Evolutionary conservation across 2,329 filamentous ascomycete species (phyloP).

Genomic region (Phoma sp.): DNA sequence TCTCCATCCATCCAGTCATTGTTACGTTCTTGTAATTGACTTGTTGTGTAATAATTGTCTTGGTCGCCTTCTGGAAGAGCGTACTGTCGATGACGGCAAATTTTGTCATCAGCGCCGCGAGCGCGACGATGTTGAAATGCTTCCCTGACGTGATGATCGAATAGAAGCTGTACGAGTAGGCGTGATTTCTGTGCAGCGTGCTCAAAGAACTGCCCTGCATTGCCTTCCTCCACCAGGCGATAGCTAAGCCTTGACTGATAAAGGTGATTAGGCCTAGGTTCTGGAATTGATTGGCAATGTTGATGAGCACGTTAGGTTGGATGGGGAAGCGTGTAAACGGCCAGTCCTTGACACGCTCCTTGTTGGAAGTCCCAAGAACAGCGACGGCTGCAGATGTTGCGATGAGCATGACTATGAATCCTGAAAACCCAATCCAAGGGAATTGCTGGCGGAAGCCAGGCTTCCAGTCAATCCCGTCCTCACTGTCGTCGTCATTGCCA

Average conservation of each 20-base stretch:
- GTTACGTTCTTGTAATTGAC: constrained; percentile 24
- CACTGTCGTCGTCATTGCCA: constrained; percentile 2
- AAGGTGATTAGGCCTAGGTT: constrained; percentile 31
- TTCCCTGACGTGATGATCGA: constrained; percentile 27
- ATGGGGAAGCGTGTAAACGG: constrained; percentile 23
- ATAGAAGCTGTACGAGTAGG: constrained; percentile 34
- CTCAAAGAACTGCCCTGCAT: constrained; percentile 27
- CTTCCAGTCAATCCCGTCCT: constrained; percentile 32
- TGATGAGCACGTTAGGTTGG: constrained; percentile 35
- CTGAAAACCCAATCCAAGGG: constrained; percentile 30
- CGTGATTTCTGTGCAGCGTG: constrained; percentile 29
- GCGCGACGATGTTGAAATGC: constrained; percentile 33
- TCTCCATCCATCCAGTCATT: constrained; percentile 29
- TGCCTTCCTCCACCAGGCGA: constrained; percentile 36
- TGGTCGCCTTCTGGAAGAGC: constrained; percentile 31
- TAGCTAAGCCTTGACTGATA: constrained; percentile 31
- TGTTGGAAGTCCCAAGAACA: constrained; percentile 21
- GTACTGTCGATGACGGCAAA: constrained; percentile 35
- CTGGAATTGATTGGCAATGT: constrained; percentile 33
- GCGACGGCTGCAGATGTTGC: constrained; percentile 28
- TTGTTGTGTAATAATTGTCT: constrained; percentile 25
- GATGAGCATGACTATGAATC: constrained; percentile 24
- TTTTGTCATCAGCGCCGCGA: constrained; percentile 35
- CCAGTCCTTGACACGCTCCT: constrained; percentile 28
- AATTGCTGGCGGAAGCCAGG: constrained; percentile 31